Conservation (phyloP, 2,329 filamentous ascomycete genomes). For the Pseudogymnoascus sp. region DNA sequence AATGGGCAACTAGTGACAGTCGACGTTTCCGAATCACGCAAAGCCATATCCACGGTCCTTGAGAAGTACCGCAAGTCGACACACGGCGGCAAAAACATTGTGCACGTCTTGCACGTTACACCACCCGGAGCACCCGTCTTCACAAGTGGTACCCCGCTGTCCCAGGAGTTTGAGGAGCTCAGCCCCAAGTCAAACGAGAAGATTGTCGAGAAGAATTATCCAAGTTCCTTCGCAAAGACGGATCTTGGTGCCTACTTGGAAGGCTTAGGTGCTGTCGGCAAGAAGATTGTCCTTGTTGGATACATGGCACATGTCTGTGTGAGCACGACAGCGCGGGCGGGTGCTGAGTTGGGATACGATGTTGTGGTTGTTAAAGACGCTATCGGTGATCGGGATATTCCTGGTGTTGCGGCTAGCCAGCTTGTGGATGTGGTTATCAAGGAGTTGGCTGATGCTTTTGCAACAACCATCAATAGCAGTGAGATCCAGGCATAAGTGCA, state of each 20-base stretch:
- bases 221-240: constrained; percentile 53
- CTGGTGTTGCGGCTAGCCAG: constrained; percentile 48
- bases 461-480: constrained; percentile 40
- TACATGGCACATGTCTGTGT: constrained; percentile 61
- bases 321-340: constrained; percentile 55
- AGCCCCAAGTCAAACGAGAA: constrained; percentile 44
- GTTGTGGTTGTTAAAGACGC: constrained; percentile 53
- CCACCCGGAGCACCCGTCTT: constrained; percentile 57
- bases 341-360: constrained; percentile 52
- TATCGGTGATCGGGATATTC: constrained; percentile 59
- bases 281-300: constrained; percentile 53
- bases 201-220: constrained; percentile 48
- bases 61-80: constrained; percentile 47
- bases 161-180: constrained; percentile 52
- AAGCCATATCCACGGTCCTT: constrained; percentile 48
- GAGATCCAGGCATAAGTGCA: constrained; percentile 21
- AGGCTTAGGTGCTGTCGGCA: constrained; percentile 32
- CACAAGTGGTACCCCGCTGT: constrained; percentile 51
- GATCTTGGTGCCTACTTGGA: constrained; percentile 48
- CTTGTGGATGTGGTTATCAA: constrained; percentile 42
- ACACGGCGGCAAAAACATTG: constrained; percentile 29
- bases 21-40: constrained; percentile 44
- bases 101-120: constrained; percentile 51
- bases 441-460: constrained; percentile 57
- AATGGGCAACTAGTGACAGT: constrained; percentile 45